Evolutionary conservation across 768 basidiomycete species (phyloP).

Genomic region (Grammothele lineata): DNA sequence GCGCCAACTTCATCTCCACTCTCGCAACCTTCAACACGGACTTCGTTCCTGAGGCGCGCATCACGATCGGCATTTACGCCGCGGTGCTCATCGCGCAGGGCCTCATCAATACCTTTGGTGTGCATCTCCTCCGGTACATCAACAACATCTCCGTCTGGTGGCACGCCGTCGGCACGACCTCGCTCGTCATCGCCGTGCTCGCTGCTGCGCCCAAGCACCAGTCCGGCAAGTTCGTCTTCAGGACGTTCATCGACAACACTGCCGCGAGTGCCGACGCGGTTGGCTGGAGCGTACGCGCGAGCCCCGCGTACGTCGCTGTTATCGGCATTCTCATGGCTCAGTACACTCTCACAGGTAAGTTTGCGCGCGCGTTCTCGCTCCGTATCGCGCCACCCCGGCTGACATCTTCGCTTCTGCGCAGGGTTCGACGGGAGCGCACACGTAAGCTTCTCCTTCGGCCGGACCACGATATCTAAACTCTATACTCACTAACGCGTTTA

Average conservation of each 20-base stretch:
- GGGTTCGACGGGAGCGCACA: constrained; percentile 75
- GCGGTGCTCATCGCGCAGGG: constrained; percentile 66
- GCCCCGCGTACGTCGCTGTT: constrained; percentile 63
- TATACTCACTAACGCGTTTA: too few species aligned
- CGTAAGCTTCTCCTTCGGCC: too few species aligned
- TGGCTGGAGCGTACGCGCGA: constrained; percentile 68
- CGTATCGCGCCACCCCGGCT: not conserved
- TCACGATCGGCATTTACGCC: constrained; percentile 65
- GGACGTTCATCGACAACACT: constrained; percentile 66
- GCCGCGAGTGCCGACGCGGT: constrained; percentile 40
- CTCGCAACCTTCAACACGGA: constrained; percentile 52
- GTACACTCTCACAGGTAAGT: constrained; percentile 66
- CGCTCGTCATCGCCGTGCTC: constrained; percentile 63
- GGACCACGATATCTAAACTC: too few species aligned
- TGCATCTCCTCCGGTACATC: constrained; percentile 55
- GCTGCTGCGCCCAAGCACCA: constrained; percentile 71
- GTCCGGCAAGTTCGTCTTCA: constrained; percentile 65
- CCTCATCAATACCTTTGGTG: constrained; percentile 73
- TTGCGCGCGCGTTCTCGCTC: not conserved
- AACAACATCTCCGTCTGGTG: constrained; percentile 74
- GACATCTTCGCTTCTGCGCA: constrained; percentile 17
- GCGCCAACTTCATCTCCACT: constrained; percentile 66
- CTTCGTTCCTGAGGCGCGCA: constrained; percentile 55
- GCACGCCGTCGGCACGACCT: constrained; percentile 68
- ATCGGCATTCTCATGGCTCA: constrained; percentile 75